A percentile compares a stretch with the other conserved stretches of the same genome.
These are phyloP conservation scores for Prunus davidiana DNA, from an alignment of 306 rosid species.

Conservation along the genomic window DNA sequence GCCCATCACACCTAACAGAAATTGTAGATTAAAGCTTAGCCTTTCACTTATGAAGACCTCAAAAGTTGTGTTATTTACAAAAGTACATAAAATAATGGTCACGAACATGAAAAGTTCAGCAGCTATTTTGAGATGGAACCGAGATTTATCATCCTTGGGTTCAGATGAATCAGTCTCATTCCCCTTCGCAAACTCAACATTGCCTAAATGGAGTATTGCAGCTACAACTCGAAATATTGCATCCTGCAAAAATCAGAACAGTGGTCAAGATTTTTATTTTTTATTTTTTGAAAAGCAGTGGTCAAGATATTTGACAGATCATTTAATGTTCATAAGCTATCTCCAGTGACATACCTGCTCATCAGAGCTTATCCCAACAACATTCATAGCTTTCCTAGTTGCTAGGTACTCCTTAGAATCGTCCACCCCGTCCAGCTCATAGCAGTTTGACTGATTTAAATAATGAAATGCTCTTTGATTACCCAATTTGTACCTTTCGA, in stretches of 20 bases:
- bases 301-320: not conserved
- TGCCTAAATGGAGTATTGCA: slow-evolving; percentile 93
- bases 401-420: slow-evolving; percentile 76
- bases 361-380: slow-evolving; percentile 71
- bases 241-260: slow-evolving; percentile 51
- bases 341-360: slow-evolving; percentile 66
- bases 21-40: slow-evolving; percentile 21
- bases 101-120: slow-evolving; percentile 81
- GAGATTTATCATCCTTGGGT: slow-evolving; percentile 77
- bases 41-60: slow-evolving; percentile 12
- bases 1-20: slow-evolving; percentile 72
- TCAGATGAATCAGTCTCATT: slow-evolving; percentile 69
- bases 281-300: not conserved
- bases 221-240: slow-evolving; percentile 88
- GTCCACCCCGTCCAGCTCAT: slow-evolving; percentile 63
- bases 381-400: slow-evolving; percentile 92
- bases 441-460: slow-evolving; percentile 82
- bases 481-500: slow-evolving; percentile 69
- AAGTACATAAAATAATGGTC: not conserved
- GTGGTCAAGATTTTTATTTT: not conserved
- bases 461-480: slow-evolving; percentile 76
- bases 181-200: slow-evolving; percentile 80
- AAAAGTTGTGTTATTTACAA: not conserved
- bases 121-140: slow-evolving; percentile 70
- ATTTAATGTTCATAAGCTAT: slow-evolving; percentile 7